phyloP scores from a whole-genome alignment of 768 basidiomycete genomes.

The Tulasnella sp. region DNA sequence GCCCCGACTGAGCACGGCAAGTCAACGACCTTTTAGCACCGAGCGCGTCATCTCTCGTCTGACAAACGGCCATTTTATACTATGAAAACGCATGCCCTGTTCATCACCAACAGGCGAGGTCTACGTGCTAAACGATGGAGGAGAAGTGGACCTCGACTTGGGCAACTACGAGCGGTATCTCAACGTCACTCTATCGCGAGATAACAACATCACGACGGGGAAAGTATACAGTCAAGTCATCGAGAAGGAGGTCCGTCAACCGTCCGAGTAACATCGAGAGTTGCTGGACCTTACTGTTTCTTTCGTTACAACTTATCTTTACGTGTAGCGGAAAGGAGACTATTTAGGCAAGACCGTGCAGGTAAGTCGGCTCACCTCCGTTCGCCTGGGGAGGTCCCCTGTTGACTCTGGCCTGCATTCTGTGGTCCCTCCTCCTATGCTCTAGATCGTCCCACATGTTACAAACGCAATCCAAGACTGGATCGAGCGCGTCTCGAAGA shows the following conservation, averaged over 20 bases:
- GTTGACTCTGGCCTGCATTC: background rate
- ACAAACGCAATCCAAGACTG: conserved; percentile 98
- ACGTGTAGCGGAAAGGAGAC: conserved; percentile 49
- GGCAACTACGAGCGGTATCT: conserved; percentile 99
- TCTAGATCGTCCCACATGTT: conserved; percentile 90
- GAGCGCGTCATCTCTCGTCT: background rate
- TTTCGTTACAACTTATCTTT: background rate
- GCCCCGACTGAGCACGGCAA: conserved; percentile 96
- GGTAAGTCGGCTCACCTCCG: conserved; percentile 49
- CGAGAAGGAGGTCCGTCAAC: conserved; percentile 82
- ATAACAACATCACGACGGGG: conserved; percentile 98
- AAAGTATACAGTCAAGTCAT: conserved; percentile 98
- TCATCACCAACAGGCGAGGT: conserved; percentile 73
- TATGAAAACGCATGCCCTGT: background rate
- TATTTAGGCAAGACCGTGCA: conserved; percentile 98
- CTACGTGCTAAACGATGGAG: conserved; percentile 96
- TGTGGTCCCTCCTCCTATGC: background rate
- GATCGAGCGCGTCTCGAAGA: conserved; percentile 92
- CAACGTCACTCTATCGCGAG: conserved; percentile 87
- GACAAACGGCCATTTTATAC: conserved; percentile 32
- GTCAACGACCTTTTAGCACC: conserved; percentile 40
- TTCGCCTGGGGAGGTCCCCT: background rate
- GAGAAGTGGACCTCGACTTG: conserved; percentile 96
- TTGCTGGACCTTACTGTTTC: background rate
- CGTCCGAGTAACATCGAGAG: background rate